phyloP scores from a whole-genome alignment of 2,329 filamentous ascomycete species.

The Phaeosphaeria sp. region DNA sequence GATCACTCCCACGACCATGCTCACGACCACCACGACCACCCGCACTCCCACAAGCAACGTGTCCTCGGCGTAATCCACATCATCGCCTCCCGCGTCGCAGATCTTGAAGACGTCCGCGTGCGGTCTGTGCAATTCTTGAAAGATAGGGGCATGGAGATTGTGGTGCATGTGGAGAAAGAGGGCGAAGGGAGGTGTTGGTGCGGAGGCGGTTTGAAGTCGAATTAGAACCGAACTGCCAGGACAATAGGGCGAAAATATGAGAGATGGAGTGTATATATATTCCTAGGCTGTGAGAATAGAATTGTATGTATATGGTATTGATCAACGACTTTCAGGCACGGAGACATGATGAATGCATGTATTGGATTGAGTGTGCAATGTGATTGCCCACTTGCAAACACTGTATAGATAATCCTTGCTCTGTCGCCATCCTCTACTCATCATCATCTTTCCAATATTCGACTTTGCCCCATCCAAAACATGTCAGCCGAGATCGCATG shows the following conservation, averaged over 20 bases:
- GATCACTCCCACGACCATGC: conserved; percentile 31
- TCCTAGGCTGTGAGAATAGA: background rate
- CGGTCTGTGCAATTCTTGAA: conserved; percentile 76
- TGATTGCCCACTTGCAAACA: too few species aligned
- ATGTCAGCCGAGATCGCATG: too few species aligned
- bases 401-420: too few species aligned
- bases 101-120: conserved; percentile 82
- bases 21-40: conserved; percentile 40
- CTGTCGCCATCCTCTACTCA: too few species aligned
- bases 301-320: too few species aligned
- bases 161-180: conserved; percentile 88
- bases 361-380: too few species aligned
- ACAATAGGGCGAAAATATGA: too few species aligned
- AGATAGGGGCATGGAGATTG: conserved; percentile 76
- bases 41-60: conserved; percentile 48
- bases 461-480: too few species aligned
- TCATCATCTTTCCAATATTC: too few species aligned
- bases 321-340: too few species aligned
- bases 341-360: too few species aligned
- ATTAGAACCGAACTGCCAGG: conserved; percentile 10
- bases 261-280: background rate
- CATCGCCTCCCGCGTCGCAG: conserved; percentile 72
- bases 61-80: conserved; percentile 88
- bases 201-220: conserved; percentile 53
- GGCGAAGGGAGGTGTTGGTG: conserved; percentile 74